Evolutionary conservation across 768 basidiomycete species (phyloP).

Genomic region (Macrolepiota fuliginosa): DNA sequence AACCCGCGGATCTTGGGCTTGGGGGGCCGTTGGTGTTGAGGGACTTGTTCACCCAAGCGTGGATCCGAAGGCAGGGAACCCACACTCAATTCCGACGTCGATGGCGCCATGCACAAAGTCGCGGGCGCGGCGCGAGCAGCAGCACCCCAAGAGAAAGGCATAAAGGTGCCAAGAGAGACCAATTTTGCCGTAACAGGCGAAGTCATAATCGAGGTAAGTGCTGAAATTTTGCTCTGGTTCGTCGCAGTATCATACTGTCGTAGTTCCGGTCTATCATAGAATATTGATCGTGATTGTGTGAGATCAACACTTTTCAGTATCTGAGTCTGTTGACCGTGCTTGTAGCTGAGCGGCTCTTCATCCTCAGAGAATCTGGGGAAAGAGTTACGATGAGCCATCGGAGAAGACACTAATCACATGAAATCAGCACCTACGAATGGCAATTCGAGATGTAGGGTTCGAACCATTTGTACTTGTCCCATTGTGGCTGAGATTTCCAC

Average conservation of each 20-base stretch:
- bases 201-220: constrained; percentile 46
- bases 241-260: constrained; percentile 4
- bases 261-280: not conserved
- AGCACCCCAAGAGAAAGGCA: constrained; percentile 47
- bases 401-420: constrained; percentile 31
- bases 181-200: constrained; percentile 54
- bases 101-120: constrained; percentile 2
- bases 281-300: not conserved
- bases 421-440: constrained; percentile 59
- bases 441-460: constrained; percentile 51
- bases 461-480: constrained; percentile 52
- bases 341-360: constrained; percentile 13
- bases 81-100: not conserved
- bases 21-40: not conserved
- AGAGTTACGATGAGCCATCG: constrained; percentile 32
- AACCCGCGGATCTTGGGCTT: constrained; percentile 31
- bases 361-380: constrained; percentile 37
- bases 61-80: not conserved
- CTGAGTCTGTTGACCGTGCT: constrained; percentile 18
- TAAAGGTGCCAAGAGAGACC: constrained; percentile 62
- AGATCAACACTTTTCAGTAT: constrained; percentile 40
- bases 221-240: constrained; percentile 21
- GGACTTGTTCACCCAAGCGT: constrained; percentile 8
- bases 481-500: constrained; percentile 21
- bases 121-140: constrained; percentile 15